Evolutionary conservation across 1,284 basidiomycete genomes (phyloP).

Genomic region (Apiotrichum porosum): DNA sequence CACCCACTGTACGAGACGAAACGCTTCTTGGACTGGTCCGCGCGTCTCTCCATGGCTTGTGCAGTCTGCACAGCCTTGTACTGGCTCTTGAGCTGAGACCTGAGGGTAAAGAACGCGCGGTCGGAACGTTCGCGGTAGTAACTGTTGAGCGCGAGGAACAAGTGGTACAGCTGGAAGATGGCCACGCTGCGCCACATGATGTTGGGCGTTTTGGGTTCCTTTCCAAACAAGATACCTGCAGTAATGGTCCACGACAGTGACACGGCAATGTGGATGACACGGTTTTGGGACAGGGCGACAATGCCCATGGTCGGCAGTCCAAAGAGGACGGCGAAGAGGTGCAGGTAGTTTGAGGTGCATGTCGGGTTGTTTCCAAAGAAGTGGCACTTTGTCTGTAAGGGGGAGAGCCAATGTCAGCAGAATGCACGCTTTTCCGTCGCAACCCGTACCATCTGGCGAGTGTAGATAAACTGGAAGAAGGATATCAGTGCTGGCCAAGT

Average conservation of each 20-base stretch:
- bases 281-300: slow-evolving; percentile 66
- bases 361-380: no score
- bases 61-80: slow-evolving; percentile 70
- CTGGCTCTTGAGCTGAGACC: slow-evolving; percentile 70
- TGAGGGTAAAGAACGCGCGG: slow-evolving; percentile 58
- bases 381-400: no score
- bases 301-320: slow-evolving; percentile 70
- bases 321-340: slow-evolving; percentile 11
- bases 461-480: no score
- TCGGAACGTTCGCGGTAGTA: slow-evolving; percentile 53
- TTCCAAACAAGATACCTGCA: not conserved
- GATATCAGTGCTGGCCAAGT: no score
- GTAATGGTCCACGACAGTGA: slow-evolving; percentile 55
- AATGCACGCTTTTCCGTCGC: no score
- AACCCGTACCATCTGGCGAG: no score
- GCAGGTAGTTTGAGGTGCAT: slow-evolving; percentile 4
- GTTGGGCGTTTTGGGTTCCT: slow-evolving; percentile 48
- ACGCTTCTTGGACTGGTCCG: slow-evolving; percentile 69
- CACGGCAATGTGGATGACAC: slow-evolving; percentile 63
- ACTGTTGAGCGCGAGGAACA: slow-evolving; percentile 42
- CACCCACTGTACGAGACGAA: slow-evolving; percentile 71
- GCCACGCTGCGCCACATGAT: slow-evolving; percentile 41
- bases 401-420: no score
- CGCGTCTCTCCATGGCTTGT: slow-evolving; percentile 74
- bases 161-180: slow-evolving; percentile 41